Evolutionary conservation across 495 filamentous ascomycete genomes (phyloP), one percentile per base, ranked within the genome.

Genomic region (Filosporella fistucella): DNA sequence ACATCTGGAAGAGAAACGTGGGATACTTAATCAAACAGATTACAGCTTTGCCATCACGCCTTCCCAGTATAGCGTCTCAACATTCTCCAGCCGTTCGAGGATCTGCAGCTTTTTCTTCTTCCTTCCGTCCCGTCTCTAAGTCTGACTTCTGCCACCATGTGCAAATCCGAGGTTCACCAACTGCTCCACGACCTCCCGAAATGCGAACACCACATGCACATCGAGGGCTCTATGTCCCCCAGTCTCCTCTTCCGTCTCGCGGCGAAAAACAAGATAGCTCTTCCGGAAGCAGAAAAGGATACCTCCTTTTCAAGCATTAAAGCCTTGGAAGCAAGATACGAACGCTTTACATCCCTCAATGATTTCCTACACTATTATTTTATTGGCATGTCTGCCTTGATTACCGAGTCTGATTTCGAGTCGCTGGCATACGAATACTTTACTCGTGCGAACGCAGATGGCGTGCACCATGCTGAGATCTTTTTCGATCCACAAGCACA

Each of bases 401-500:
- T 63, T 21, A 66, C 71, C 8, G 67, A 71, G 13, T 53, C 64
- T 23, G 86, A 89, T 65, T 90, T 88, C 57, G 80, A 88, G 55
- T 72, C 75, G n/a, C 68, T 91, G 1, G 84, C 85, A 17, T 89
- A 80, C 72, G 70, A 74, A 25, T 91, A 89, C 63, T 85, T 89
- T 64, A 43, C 68, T 30, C 77, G 71, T 40, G 86, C 84, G 1
- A 71, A 82, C 43, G 58, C 66, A 0, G 79, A 86, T 53, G 79
- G 78, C 41, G 83, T 89, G 7, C 70, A 78, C 28, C 86, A 90
- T 51, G 84, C 84, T 2, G 87, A 91, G 55, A 75, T 88, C 42
- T 89, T 88, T 66, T 89, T 89, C 66, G 86, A 89, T 60, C 85
- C 86, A 7, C 85, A 90, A 54, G 83, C 83, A 3, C 86, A 91